These are phyloP conservation scores for Aspergillus felis DNA, from an alignment of 2,329 filamentous ascomycete species.

Conservation along the genomic window DNA sequence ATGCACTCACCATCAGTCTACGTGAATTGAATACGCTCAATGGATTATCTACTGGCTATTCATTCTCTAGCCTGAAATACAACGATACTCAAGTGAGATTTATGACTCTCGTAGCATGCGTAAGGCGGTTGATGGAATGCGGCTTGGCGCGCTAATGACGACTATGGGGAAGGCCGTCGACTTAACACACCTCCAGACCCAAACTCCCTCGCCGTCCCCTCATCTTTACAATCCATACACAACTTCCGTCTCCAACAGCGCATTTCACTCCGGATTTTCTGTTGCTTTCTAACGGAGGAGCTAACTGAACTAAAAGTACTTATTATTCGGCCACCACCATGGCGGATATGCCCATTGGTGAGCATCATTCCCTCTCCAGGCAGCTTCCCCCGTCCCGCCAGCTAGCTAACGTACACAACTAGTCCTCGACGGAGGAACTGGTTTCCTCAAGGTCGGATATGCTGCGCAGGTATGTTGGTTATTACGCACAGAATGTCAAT, in stretches of 20 bases:
- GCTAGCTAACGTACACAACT: constrained; percentile 28
- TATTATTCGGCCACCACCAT: constrained; percentile 26
- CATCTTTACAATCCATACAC: not conserved
- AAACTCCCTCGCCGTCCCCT: constrained; percentile 1
- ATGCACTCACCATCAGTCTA: not conserved
- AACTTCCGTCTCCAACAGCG: not conserved
- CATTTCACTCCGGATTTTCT: constrained; percentile 3
- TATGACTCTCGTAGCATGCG: not conserved
- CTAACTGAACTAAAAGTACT: constrained; percentile 6
- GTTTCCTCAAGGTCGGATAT: constrained; percentile 99
- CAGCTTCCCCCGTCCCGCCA: constrained; percentile 17
- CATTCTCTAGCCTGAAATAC: not conserved
- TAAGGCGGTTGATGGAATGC: not conserved
- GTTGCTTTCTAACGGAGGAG: constrained; percentile 1
- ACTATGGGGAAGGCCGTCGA: not conserved
- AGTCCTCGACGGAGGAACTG: constrained; percentile 99
- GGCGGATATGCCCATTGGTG: constrained; percentile 51
- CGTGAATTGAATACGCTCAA: not conserved
- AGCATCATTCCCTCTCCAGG: constrained; percentile 18
- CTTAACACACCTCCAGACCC: not conserved
- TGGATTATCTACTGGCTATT: not conserved
- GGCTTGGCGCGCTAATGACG: not conserved
- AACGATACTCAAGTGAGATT: not conserved
- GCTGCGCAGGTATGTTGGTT: constrained; percentile 67
- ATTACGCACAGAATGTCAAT: not conserved